phyloP scores from a whole-genome alignment of 2,329 filamentous ascomycete genomes.

The Lojkania enalia region DNA sequence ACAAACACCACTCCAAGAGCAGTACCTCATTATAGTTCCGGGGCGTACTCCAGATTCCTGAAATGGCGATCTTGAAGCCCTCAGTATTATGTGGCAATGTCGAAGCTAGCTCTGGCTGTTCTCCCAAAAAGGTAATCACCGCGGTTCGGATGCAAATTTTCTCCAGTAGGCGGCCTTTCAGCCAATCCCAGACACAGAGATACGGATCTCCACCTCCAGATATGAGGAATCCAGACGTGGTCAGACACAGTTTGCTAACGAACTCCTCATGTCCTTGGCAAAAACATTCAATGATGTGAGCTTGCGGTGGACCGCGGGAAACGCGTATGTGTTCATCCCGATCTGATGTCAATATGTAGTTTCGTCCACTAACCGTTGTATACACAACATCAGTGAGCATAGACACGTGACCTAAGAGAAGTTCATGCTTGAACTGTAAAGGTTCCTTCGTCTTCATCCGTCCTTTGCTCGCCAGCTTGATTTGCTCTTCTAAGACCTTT shows the following conservation, averaged over 20 bases:
- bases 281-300: constrained; percentile 85
- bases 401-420: constrained; percentile 91
- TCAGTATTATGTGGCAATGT: constrained; percentile 14
- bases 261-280: constrained; percentile 89
- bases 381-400: constrained; percentile 79
- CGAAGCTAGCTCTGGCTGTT: constrained; percentile 18
- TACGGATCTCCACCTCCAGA: constrained; percentile 85
- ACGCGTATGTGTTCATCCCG: constrained; percentile 85
- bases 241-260: constrained; percentile 74
- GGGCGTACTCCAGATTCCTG: constrained; percentile 54
- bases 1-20: constrained; percentile 37
- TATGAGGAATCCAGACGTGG: constrained; percentile 66
- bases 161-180: constrained; percentile 56
- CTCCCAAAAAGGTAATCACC: constrained; percentile 24
- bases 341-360: constrained; percentile 69
- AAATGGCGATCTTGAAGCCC: constrained; percentile 50
- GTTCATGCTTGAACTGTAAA: constrained; percentile 69
- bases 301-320: constrained; percentile 77
- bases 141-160: constrained; percentile 51
- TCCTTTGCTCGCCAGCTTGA: constrained; percentile 48
- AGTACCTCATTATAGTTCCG: constrained; percentile 41
- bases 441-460: constrained; percentile 53
- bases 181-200: constrained; percentile 84
- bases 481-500: constrained; percentile 60
- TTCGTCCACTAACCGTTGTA: constrained; percentile 54